These are phyloP conservation scores for Phytophthora rubi DNA, from an alignment of 352 stramenopile genomes.

Conservation along the genomic window DNA sequence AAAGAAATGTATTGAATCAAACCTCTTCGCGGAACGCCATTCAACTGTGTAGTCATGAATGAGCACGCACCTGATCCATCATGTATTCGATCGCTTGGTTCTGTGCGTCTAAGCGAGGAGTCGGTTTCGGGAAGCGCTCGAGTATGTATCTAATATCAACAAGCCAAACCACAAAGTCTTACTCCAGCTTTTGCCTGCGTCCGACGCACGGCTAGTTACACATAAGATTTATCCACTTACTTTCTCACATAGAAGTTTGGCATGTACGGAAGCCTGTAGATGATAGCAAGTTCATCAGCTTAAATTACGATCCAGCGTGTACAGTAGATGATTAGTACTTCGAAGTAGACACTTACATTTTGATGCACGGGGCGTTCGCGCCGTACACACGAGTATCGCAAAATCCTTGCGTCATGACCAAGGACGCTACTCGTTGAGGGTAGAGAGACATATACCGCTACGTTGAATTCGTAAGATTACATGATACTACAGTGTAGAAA, in stretches of 20 bases:
- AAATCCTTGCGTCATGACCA: slow-evolving; percentile 74
- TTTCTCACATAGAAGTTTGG: slow-evolving; percentile 81
- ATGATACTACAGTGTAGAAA: not conserved
- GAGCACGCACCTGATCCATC: slow-evolving; percentile 54
- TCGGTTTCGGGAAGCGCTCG: slow-evolving; percentile 53
- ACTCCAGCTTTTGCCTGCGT: not conserved
- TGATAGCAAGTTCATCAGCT: not conserved
- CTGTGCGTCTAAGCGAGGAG: slow-evolving; percentile 29
- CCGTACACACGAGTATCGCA: slow-evolving; percentile 56
- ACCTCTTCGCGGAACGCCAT: no score
- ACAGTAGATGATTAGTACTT: not conserved
- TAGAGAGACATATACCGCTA: slow-evolving; percentile 70
- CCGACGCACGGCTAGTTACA: not conserved
- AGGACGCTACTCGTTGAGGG: slow-evolving; percentile 59
- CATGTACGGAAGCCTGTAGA: slow-evolving; percentile 61
- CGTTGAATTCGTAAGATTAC: not conserved
- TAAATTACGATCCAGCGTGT: not conserved
- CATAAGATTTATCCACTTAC: slow-evolving; percentile 25
- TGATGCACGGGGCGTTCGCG: slow-evolving; percentile 52
- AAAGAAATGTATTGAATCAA: not conserved
- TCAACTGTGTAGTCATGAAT: no score
- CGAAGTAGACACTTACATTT: slow-evolving; percentile 48
- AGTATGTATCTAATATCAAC: slow-evolving; percentile 54
- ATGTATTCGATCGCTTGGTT: slow-evolving; percentile 70
- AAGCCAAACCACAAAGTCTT: not conserved